Percentiles rank a stretch among this genome's conserved stretches.
Evolutionary conservation across 495 filamentous ascomycete genomes (phyloP).

Genomic region (Lineolata rhizophorae): DNA sequence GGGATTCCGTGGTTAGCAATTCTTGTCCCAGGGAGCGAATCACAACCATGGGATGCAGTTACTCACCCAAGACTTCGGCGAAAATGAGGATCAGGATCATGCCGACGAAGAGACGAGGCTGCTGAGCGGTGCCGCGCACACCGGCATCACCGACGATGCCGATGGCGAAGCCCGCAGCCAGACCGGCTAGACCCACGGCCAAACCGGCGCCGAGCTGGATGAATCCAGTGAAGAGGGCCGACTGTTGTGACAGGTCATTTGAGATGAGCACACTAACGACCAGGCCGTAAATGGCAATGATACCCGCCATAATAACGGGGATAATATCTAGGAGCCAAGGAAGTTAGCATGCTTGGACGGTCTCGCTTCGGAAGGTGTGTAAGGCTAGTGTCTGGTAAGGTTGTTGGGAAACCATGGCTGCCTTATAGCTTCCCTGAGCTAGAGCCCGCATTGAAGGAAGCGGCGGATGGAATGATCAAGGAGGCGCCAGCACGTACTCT

Average conservation of each 20-base stretch:
- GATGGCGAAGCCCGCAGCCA: conserved; percentile 96
- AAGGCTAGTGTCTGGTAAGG: too few relatives aligned
- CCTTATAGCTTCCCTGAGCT: too few relatives aligned
- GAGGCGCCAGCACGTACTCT: conserved; percentile 77
- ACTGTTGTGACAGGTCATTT: conserved; percentile 61
- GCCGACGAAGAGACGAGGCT: conserved; percentile 93
- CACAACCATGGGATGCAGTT: too few relatives aligned
- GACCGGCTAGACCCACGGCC: conserved; percentile 83
- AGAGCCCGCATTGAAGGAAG: too few relatives aligned
- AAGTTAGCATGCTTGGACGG: background rate
- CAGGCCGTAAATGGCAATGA: conserved; percentile 99
- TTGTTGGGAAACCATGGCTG: too few relatives aligned
- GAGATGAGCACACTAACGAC: conserved; percentile 98
- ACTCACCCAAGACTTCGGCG: conserved; percentile 92
- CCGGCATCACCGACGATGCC: conserved; percentile 98
- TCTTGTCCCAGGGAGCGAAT: too few relatives aligned
- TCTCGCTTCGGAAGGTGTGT: background rate
- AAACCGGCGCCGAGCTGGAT: conserved; percentile 96
- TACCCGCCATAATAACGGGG: conserved; percentile 99
- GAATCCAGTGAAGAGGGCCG: conserved; percentile 81
- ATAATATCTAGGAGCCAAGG: conserved; percentile 53
- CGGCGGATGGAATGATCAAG: too few relatives aligned
- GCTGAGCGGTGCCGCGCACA: conserved; percentile 94
- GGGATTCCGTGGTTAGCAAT: background rate
- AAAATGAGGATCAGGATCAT: conserved; percentile 99